Conservation (phyloP, 2,329 filamentous ascomycete species). For the Penicillium brevicompactum region DNA sequence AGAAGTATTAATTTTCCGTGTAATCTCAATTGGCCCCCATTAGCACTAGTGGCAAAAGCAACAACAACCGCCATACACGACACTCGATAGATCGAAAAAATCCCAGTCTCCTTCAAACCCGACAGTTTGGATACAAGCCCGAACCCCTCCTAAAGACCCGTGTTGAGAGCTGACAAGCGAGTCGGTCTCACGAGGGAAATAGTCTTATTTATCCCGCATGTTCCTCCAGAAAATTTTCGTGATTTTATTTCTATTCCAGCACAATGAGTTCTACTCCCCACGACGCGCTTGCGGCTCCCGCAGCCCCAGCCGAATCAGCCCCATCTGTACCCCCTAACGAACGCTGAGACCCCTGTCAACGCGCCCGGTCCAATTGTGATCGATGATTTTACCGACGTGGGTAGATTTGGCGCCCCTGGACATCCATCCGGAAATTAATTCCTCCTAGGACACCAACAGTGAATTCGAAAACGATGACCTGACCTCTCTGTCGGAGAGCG, state of each 20-base stretch:
- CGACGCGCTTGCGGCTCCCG: not conserved
- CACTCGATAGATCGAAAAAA: not conserved
- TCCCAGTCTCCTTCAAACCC: not conserved
- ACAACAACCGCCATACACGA: not conserved
- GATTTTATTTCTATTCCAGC: not conserved
- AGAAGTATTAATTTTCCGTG: too few relatives aligned
- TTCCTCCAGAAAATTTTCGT: not conserved
- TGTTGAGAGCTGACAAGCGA: not conserved
- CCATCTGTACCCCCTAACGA: constrained; percentile 2
- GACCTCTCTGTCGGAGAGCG: constrained; percentile 27
- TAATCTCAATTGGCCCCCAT: too few relatives aligned
- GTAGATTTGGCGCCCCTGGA: not conserved
- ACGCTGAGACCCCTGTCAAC: constrained; percentile 7
- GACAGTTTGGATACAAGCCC: not conserved
- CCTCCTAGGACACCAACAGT: constrained; percentile 10
- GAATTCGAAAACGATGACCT: constrained; percentile 16
- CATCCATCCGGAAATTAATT: not conserved
- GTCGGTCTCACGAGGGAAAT: not conserved
- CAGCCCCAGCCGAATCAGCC: constrained; percentile 1
- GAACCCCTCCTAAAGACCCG: not conserved
- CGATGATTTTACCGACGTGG: constrained; percentile 17
- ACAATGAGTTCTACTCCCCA: constrained; percentile 1
- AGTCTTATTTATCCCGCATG: not conserved
- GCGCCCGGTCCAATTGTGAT: constrained; percentile 12
- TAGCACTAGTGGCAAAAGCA: not conserved